Evolutionary conservation across 2,329 filamentous ascomycete genomes (phyloP).

Genomic region (Alternaria dauci): DNA sequence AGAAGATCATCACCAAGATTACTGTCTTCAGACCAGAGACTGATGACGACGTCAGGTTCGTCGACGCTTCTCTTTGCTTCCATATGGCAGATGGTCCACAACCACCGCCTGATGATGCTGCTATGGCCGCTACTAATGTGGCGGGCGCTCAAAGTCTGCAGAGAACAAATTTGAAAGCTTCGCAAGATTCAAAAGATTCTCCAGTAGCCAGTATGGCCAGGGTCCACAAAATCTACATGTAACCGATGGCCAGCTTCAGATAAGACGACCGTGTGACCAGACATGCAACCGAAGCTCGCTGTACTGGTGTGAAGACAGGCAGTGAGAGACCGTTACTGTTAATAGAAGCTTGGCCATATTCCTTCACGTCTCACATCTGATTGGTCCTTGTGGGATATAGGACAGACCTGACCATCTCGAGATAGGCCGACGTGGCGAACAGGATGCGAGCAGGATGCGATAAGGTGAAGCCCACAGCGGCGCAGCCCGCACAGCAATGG

Average conservation of each 20-base stretch:
- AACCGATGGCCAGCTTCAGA: background rate
- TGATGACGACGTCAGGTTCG: constrained; percentile 22
- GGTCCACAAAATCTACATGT: constrained; percentile 1
- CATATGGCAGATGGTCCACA: constrained; percentile 19
- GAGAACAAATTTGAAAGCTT: too few species aligned
- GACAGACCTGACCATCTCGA: background rate
- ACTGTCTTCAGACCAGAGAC: constrained; percentile 22
- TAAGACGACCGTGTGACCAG: background rate
- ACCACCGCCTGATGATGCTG: background rate
- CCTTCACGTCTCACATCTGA: background rate
- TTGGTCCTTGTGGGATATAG: background rate
- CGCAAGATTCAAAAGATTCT: background rate
- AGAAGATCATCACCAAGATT: constrained; percentile 26
- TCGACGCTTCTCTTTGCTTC: constrained; percentile 24
- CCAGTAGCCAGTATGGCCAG: background rate
- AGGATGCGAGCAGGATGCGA: background rate
- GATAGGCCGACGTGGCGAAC: background rate
- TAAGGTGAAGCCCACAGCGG: background rate
- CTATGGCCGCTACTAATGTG: background rate
- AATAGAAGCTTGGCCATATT: background rate
- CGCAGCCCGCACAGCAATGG: background rate
- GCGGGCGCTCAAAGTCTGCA: background rate
- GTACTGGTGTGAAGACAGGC: background rate
- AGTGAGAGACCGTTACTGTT: background rate
- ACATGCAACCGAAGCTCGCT: background rate